A percentile compares a stretch with the other conserved stretches of the same genome.
phyloP scores from a whole-genome alignment of 1,284 basidiomycete species.

The Ustilago nuda region DNA sequence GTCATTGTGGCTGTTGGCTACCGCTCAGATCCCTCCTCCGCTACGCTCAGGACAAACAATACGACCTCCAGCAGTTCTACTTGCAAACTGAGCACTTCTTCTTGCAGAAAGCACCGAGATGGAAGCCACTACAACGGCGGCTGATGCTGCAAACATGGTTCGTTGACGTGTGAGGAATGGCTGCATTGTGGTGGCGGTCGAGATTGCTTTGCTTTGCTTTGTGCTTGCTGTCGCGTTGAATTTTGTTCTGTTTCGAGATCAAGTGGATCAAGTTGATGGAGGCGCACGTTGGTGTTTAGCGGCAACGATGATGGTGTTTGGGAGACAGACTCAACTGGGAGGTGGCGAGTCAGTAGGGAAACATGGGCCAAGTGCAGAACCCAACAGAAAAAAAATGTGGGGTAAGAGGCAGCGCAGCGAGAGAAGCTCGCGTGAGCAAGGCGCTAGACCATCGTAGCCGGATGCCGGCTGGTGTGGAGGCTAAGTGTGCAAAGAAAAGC shows the following conservation, averaged over 20 bases:
- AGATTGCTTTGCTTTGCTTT: no score
- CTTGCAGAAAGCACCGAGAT: constrained; percentile 46
- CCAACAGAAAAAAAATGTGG: not conserved
- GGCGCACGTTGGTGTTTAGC: no score
- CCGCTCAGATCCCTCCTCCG: constrained; percentile 43
- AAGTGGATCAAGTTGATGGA: no score
- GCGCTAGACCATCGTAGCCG: not conserved
- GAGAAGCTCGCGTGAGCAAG: not conserved
- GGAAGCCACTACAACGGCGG: constrained; percentile 35
- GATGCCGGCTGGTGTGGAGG: not conserved
- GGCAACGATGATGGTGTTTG: no score
- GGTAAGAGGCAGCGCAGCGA: not conserved
- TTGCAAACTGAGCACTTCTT: constrained; percentile 39
- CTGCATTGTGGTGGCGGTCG: constrained; percentile 16
- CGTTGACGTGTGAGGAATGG: constrained; percentile 31
- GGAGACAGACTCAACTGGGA: no score
- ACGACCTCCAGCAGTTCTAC: constrained; percentile 37
- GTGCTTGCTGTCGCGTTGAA: no score
- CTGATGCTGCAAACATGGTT: constrained; percentile 40
- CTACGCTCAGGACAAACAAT: constrained; percentile 45
- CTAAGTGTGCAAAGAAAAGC: not conserved
- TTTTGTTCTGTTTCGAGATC: no score
- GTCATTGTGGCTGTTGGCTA: not conserved
- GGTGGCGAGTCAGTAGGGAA: not conserved
- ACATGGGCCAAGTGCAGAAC: not conserved